Base-by-base conservation (phyloP, 345 rosid species). In the Dipteronia sinensis region DNA sequence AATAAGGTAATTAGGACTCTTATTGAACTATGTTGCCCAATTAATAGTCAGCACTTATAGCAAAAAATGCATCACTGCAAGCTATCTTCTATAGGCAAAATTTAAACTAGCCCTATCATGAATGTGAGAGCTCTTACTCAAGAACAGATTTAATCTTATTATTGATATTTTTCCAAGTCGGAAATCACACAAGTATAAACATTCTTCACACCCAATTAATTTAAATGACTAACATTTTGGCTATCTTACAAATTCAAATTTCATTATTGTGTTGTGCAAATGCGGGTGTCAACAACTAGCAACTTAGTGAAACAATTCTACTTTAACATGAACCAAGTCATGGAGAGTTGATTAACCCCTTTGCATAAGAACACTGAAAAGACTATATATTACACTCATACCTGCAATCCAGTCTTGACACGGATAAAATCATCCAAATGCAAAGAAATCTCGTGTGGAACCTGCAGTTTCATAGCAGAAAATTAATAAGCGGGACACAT, bases 341-440 rank as follows among this genome's bases (percentile, higher is more conserved):
- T 29, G 61, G 42, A 23, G 44, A 66, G 53, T 63, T 77, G 23
- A 61, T 23, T 44, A 23, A 46, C 17, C 4, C 65, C 53, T 63
- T 56, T 20, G 66, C 65, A 59, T 51, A 61, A 67, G 72, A 68
- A 23, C 63, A 31, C 20, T 22, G 59, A 22, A 56, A 46, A 67
- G 65, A 59, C 65, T 20, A 29, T 69, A 31, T 67, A 65, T 42
- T n/a, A 49, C 67, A 82, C 51, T 70, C 74, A 40, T 79, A 93
- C 97, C 97, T 93, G 99, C 89, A 95, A 80, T 70, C 99, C 97
- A 58, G 91, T 91, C 83, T 85, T 90, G 49, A 95, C 75, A 16
- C 93, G 94, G 69, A 93, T 90, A 84, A 95, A 95, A 67, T 92
- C 91, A 70, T 87, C 92, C 88, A 89, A 83, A 79, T 93, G 83